Conservation (phyloP, 2,329 filamentous ascomycete species). For the Ciborinia camelliae region DNA sequence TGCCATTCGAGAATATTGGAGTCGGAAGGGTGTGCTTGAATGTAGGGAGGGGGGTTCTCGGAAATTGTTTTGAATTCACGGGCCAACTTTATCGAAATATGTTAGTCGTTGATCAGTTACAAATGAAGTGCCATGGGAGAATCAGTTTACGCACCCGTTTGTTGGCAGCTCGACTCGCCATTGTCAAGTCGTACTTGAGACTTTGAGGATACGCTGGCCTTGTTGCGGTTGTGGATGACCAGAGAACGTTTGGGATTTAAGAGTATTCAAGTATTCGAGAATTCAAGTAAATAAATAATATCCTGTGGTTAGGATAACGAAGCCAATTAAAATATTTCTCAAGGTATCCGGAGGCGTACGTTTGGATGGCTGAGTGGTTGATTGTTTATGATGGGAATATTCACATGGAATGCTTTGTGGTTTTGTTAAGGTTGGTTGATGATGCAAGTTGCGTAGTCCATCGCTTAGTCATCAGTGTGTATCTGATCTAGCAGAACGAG, state of each 20-base stretch:
- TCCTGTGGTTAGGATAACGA: not conserved
- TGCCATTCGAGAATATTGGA: slow-evolving; percentile 94
- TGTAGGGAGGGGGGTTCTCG: slow-evolving; percentile 82
- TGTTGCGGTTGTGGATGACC: not conserved
- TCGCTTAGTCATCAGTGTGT: slow-evolving; percentile 10
- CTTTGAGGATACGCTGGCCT: slow-evolving; percentile 16
- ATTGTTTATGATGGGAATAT: slow-evolving; percentile 11
- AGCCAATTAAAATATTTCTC: not conserved
- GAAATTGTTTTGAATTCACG: slow-evolving; percentile 63
- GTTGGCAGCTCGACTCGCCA: slow-evolving; percentile 70
- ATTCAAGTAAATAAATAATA: not conserved
- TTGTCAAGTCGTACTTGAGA: slow-evolving; percentile 39
- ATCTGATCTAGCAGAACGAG: not conserved
- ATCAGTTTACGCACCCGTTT: slow-evolving; percentile 53
- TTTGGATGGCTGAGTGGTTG: not conserved
- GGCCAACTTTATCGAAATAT: slow-evolving; percentile 46
- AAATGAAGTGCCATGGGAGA: not conserved
- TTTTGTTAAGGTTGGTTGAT: slow-evolving; percentile 7
- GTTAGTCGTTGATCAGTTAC: not conserved
- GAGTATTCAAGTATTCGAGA: not conserved
- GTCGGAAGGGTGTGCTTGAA: slow-evolving; percentile 84
- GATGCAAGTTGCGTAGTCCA: not conserved
- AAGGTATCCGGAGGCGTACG: not conserved
- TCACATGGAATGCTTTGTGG: slow-evolving; percentile 5
- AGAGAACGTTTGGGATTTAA: not conserved